A percentile compares a stretch with the other conserved stretches of the same genome.
These are phyloP conservation scores for Triticum timopheevii DNA, from an alignment of 176 grass and related monocot species.

Conservation along the genomic window DNA sequence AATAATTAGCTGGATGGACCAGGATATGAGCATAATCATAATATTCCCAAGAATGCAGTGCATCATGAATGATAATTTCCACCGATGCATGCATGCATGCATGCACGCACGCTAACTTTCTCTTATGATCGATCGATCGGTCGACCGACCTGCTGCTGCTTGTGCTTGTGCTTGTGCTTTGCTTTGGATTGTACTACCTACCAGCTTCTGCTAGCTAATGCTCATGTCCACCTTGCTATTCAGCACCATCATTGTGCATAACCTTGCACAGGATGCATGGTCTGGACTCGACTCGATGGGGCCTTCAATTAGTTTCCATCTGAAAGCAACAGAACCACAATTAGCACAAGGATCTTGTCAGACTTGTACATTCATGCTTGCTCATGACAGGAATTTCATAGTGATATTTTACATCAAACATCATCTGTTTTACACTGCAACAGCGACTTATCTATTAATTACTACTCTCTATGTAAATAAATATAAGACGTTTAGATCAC, in stretches of 20 bases:
- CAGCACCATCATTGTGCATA: constrained; percentile 12
- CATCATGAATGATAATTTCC: constrained; percentile 33
- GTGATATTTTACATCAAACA: background rate
- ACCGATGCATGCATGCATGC: constrained; percentile 12
- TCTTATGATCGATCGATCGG: background rate
- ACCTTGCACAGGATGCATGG: constrained; percentile 13
- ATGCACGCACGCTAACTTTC: background rate
- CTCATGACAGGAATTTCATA: background rate
- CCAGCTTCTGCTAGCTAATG: constrained; percentile 29
- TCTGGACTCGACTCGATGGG: background rate
- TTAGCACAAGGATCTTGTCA: background rate
- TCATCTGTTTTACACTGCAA: background rate
- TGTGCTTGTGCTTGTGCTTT: background rate
- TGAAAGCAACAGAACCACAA: constrained; percentile 10
- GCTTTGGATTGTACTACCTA: constrained; percentile 19
- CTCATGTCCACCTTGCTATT: constrained; percentile 22
- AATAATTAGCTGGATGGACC: constrained; percentile 28
- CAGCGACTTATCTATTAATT: background rate
- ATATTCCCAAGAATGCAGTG: constrained; percentile 41
- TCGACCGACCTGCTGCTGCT: background rate
- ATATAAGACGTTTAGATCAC: no score
- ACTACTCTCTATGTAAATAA: no score
- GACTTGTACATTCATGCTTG: background rate
- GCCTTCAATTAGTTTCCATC: background rate
- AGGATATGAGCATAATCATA: constrained; percentile 23